phyloP scores from a whole-genome alignment of 2,329 filamentous ascomycete genomes.

The Talaromyces sp. region DNA sequence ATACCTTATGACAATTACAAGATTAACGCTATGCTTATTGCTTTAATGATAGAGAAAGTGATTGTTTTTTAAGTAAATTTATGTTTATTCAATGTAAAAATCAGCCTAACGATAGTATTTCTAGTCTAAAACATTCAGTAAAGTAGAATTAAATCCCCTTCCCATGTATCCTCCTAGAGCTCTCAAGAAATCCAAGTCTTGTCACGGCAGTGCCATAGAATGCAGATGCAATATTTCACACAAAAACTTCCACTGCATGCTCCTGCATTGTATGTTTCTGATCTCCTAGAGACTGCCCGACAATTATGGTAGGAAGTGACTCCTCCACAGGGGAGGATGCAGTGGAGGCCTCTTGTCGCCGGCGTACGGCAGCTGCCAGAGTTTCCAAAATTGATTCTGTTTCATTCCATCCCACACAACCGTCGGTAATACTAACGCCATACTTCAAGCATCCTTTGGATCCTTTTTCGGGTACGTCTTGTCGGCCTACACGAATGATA shows the following conservation, averaged over 20 bases:
- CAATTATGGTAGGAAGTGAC: conserved; percentile 3
- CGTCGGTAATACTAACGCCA: conserved; percentile 8
- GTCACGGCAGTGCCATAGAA: no score
- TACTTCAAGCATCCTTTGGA: conserved; percentile 5
- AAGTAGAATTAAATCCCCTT: no score
- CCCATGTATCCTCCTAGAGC: no score
- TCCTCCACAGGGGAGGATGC: not conserved
- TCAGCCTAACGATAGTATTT: no score
- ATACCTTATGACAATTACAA: no score
- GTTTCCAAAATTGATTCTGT: conserved; percentile 1
- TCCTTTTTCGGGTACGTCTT: conserved; percentile 4
- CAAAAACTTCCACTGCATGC: conserved; percentile 5
- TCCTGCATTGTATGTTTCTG: conserved; percentile 2
- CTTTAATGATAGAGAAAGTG: no score
- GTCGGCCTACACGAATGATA: conserved; percentile 1
- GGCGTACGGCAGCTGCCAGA: conserved; percentile 5
- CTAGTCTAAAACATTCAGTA: no score
- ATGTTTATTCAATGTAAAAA: no score
- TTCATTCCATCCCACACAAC: conserved; percentile 7
- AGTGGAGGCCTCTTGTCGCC: conserved; percentile 7
- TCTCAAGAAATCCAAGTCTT: no score
- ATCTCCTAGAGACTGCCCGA: not conserved
- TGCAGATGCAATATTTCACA: not conserved
- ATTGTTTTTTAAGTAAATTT: no score
- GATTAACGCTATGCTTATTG: no score